Base-by-base conservation (phyloP, 1,139 yeast species). In the Blastobotrys petasosporus region DNA sequence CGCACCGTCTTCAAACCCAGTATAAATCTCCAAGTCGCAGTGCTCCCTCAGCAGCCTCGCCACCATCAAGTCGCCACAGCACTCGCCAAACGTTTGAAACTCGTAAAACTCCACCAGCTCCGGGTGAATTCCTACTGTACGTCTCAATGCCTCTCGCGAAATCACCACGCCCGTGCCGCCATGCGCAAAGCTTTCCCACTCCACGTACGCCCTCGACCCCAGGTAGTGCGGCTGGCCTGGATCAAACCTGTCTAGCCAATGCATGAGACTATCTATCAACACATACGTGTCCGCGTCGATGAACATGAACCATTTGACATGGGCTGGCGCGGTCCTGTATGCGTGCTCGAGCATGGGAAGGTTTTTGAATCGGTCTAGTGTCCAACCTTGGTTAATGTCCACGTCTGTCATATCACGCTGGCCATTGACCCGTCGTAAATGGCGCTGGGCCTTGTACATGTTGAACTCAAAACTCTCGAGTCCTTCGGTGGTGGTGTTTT, bases 371-470 rank as follows among this genome's bases (percentile, higher is more conserved):
- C 60, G 56, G 53, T 68, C 72, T 8, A 65, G 54, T 3, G 59
- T 54, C 71, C 71, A 68, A 4, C 25, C 25, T 20, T 66, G 45
- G 46, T 57, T 65, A 5, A 68, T 55, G 47, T 67, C 71, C 15
- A 60, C 70, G 43, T 67, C 71, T 50, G 64, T 59, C 50, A 66
- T 62, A 31, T 65, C 54, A 49, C 58, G 67, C 71, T 71, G 67
- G 36, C 63, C 60, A 13, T 37, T 29, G n/a, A 54, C 44, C 4
- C 52, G 41, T n/a, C 66, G 65, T 23, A 61, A 51, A 5, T 41
- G 44, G 10, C 44, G 38, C 53, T 60, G 67, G 2, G 70, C 71
- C 37, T 66, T 65, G 48, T 66, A 67, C 42, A 58, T 53, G 2
- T 46, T 45, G 32, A 66, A 57, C 34, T 54, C 58, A 2, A 41